Evolutionary conservation across 148 eudicot species (phyloP).

Genomic region (Heliosperma pusillum): DNA sequence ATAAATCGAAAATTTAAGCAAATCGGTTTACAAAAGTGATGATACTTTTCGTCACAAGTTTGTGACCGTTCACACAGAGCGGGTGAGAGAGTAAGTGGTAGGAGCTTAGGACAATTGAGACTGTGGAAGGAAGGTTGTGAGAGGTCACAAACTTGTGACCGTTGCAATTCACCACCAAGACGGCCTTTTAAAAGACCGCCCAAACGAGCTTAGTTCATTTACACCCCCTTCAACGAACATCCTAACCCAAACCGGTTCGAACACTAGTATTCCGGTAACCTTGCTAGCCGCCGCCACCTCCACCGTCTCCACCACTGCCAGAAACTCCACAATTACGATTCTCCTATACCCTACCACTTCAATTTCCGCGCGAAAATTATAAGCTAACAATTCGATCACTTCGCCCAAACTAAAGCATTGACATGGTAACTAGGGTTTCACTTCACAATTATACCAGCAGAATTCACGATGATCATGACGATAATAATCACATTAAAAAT

Average conservation of each 20-base stretch:
- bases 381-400: not conserved
- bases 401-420: not conserved
- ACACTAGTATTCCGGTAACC: not conserved
- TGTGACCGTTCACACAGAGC: too few relatives aligned
- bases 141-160: too few relatives aligned
- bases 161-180: too few relatives aligned
- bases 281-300: not conserved
- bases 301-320: not conserved
- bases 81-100: too few relatives aligned
- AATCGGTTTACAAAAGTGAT: too few relatives aligned
- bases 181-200: too few relatives aligned
- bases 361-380: not conserved
- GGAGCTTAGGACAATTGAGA: too few relatives aligned
- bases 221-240: too few relatives aligned
- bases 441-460: slow-evolving; percentile 33
- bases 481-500: not conserved
- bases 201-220: too few relatives aligned
- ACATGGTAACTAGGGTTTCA: slow-evolving; percentile 56
- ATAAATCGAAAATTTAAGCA: too few relatives aligned
- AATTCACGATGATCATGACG: not conserved
- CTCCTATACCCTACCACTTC: not conserved
- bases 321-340: not conserved
- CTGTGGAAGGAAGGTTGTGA: too few relatives aligned
- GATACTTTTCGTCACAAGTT: too few relatives aligned
- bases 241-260: not conserved